phyloP scores from a whole-genome alignment of 2,329 filamentous ascomycete genomes.

The Aspergillus sergii region DNA sequence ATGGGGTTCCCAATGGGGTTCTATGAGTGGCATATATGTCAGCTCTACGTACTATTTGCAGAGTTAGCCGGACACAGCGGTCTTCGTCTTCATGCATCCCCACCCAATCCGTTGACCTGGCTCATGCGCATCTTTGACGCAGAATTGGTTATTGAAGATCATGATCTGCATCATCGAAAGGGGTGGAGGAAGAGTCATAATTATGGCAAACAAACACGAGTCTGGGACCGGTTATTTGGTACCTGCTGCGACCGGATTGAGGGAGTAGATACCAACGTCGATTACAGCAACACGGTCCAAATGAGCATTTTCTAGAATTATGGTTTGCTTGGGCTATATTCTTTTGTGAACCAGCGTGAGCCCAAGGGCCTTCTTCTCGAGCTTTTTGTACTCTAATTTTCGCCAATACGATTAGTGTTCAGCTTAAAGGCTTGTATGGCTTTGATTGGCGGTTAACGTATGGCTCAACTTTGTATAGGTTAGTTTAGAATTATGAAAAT shows the following conservation, averaged over 20 bases:
- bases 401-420: no score
- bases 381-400: no score
- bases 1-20: slow-evolving; percentile 46
- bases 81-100: slow-evolving; percentile 33
- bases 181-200: slow-evolving; percentile 29
- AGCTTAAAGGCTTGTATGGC: no score
- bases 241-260: slow-evolving; percentile 40
- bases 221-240: slow-evolving; percentile 38
- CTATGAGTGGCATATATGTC: slow-evolving; percentile 49
- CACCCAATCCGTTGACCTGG: slow-evolving; percentile 35
- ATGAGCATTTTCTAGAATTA: neutral
- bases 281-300: slow-evolving; percentile 21
- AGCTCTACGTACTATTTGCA: slow-evolving; percentile 44
- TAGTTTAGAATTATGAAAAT: no score
- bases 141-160: slow-evolving; percentile 47
- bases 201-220: slow-evolving; percentile 32
- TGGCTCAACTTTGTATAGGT: no score
- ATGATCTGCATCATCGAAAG: slow-evolving; percentile 39
- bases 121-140: slow-evolving; percentile 34
- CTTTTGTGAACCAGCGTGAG: no score
- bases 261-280: slow-evolving; percentile 28
- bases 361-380: accelerated
- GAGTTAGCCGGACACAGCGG: slow-evolving; percentile 11
- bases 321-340: no score
- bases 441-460: no score